Base-by-base conservation (phyloP, 148 eudicot genomes). In the Hydrangea macrophylla region DNA sequence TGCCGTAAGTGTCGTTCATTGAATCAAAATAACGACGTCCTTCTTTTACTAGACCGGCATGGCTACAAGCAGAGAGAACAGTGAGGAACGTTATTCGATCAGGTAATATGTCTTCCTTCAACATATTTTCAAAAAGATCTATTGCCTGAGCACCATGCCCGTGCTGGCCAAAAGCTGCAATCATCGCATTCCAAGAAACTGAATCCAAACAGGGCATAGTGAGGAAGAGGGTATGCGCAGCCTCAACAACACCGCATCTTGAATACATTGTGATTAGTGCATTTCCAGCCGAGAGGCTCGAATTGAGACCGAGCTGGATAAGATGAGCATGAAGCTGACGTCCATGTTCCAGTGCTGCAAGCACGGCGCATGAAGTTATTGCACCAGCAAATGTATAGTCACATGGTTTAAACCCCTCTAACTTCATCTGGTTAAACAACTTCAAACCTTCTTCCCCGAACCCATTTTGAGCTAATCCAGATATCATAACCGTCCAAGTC, bases 231-330 rank as follows among this genome's bases (percentile, higher is more conserved):
- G 35, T 65, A 45, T 66, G 75, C 0, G 86, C 85, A 59, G 79
- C 80, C 63, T 79, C 81, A 54, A 84, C 79, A 70, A 73, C 72
- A 13, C 90, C 88, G 37, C 90, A 86, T 79, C 79, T 84, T 56
- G 77, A 85, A 58, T 86, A 86, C 90, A 84, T 86, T 53, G 88
- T 86, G 72, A 86, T 86, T 51, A 86, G 69, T 35, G 90, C 88
- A 78, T 83, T 86, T 61, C 72, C 82, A 30, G 76, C 80, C 17
- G 90, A 86, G 70, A 86, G 83, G 76, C 88, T 86, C 8, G 84
- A 73, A 67, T 81, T 84, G 20, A 67, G 81, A 22, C 90, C 90
- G 12, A 78, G 39, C 22, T 54, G 67, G 55, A 84, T 57, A 18
- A 84, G 74, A 64, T 84, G 88, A 25, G 81, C 78, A 75, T 86